Percentiles rank a stretch among this genome's conserved stretches.
Evolutionary conservation across 306 rosid species (phyloP).

Genomic region (Quercus aquifolioides): DNA sequence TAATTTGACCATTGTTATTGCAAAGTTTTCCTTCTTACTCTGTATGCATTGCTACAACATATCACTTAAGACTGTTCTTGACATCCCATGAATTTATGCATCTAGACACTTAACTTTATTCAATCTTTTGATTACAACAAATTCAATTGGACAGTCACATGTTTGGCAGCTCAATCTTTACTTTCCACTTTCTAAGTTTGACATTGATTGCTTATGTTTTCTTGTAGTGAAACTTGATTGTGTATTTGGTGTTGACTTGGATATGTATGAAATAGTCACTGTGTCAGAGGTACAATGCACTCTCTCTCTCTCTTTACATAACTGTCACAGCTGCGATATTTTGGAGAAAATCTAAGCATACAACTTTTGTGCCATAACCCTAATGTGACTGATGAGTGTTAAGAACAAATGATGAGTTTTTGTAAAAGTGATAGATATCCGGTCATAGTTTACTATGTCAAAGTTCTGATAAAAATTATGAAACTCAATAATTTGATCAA

Average conservation of each 20-base stretch:
- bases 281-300: slow-evolving; percentile 66
- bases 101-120: not conserved
- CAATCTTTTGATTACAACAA: not conserved
- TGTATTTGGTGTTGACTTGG: slow-evolving; percentile 92
- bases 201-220: slow-evolving; percentile 20
- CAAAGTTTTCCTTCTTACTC: slow-evolving; percentile 15
- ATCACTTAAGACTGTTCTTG: not conserved
- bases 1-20: slow-evolving; percentile 4
- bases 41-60: not conserved
- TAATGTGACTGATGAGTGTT: too few species aligned
- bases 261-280: slow-evolving; percentile 60
- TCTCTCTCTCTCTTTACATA: not conserved
- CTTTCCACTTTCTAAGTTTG: slow-evolving; percentile 10
- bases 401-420: too few species aligned
- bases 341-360: not conserved
- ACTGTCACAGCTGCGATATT: not conserved
- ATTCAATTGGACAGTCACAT: slow-evolving; percentile 5
- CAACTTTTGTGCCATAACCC: too few species aligned
- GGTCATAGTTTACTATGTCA: too few species aligned
- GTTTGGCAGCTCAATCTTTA: not conserved
- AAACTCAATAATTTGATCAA: not conserved
- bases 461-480: too few species aligned
- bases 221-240: slow-evolving; percentile 91
- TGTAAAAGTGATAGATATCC: too few species aligned
- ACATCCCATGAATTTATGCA: slow-evolving; percentile 6